Conservation (phyloP, 2,329 filamentous ascomycete species). For the Penicillium sp. region DNA sequence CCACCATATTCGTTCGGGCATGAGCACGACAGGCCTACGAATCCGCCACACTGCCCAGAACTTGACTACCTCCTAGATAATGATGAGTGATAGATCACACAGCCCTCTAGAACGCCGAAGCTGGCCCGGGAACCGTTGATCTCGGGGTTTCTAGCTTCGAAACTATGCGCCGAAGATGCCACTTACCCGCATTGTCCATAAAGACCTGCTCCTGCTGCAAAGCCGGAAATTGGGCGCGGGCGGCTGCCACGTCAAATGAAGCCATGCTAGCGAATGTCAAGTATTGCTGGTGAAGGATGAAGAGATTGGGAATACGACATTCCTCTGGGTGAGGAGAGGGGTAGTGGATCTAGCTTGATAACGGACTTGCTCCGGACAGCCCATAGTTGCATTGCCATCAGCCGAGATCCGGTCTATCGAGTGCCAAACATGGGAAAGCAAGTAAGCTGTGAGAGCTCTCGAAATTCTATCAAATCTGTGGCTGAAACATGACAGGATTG, state of each 20-base stretch:
- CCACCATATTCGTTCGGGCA: background rate
- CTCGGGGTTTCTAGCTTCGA: no score
- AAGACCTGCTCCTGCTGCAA: slow-evolving; percentile 66
- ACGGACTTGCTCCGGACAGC: slow-evolving; percentile 35
- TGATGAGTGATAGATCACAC: background rate
- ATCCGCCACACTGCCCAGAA: slow-evolving; percentile 64
- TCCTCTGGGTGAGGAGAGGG: slow-evolving; percentile 6
- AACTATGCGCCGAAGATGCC: background rate
- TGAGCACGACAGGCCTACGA: slow-evolving; percentile 47
- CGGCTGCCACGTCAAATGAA: slow-evolving; percentile 55
- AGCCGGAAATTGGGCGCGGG: slow-evolving; percentile 66
- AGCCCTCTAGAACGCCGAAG: background rate
- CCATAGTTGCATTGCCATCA: background rate
- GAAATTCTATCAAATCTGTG: background rate
- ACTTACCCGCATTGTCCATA: slow-evolving; percentile 63
- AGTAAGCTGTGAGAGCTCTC: background rate
- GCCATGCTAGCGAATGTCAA: slow-evolving; percentile 16
- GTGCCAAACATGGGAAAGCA: background rate
- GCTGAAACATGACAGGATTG: background rate
- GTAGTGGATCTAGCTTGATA: slow-evolving; percentile 15
- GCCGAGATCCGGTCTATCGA: background rate
- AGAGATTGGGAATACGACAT: background rate
- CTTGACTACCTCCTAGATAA: slow-evolving; percentile 63
- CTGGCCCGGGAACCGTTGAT: no score
- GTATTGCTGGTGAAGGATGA: background rate